phyloP scores from a whole-genome alignment of 768 basidiomycete genomes.

The Lactifluus echinatus region DNA sequence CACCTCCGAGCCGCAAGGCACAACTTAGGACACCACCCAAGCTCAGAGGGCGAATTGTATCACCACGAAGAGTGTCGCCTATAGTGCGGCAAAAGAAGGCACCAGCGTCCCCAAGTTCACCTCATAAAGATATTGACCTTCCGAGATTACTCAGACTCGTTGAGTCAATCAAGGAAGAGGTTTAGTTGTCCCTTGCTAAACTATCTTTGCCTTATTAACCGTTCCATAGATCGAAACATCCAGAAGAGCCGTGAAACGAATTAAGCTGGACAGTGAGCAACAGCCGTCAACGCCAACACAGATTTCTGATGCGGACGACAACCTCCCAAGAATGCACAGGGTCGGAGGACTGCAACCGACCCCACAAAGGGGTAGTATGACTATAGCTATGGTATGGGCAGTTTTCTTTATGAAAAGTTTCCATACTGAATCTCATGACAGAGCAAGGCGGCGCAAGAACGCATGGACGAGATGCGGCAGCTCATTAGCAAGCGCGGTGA shows the following conservation, averaged over 20 bases:
- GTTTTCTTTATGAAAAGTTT: conserved; percentile 24
- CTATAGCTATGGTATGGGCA: conserved; percentile 26
- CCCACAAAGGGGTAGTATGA: conserved; percentile 31
- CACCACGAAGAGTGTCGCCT: conserved; percentile 21
- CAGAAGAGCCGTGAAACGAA: conserved; percentile 61
- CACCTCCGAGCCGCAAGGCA: conserved; percentile 28
- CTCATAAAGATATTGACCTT: conserved; percentile 31
- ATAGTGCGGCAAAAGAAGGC: conserved; percentile 16
- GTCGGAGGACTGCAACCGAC: conserved; percentile 37
- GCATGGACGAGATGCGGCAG: conserved; percentile 77
- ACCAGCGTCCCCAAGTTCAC: not conserved
- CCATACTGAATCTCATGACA: conserved; percentile 25
- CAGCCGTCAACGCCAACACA: conserved; percentile 18
- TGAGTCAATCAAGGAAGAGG: conserved; percentile 57
- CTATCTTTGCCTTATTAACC: not conserved
- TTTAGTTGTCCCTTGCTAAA: conserved; percentile 29
- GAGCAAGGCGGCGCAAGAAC: conserved; percentile 68
- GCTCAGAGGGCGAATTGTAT: conserved; percentile 22
- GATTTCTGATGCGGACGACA: conserved; percentile 8
- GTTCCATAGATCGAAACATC: conserved; percentile 57
- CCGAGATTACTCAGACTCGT: conserved; percentile 42
- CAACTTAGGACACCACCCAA: conserved; percentile 35
- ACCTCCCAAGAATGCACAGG: conserved; percentile 44
- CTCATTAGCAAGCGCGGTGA: conserved; percentile 54
- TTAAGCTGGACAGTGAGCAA: conserved; percentile 60